phyloP scores from a whole-genome alignment of 768 basidiomycete genomes.

The Agrocybe pediades region DNA sequence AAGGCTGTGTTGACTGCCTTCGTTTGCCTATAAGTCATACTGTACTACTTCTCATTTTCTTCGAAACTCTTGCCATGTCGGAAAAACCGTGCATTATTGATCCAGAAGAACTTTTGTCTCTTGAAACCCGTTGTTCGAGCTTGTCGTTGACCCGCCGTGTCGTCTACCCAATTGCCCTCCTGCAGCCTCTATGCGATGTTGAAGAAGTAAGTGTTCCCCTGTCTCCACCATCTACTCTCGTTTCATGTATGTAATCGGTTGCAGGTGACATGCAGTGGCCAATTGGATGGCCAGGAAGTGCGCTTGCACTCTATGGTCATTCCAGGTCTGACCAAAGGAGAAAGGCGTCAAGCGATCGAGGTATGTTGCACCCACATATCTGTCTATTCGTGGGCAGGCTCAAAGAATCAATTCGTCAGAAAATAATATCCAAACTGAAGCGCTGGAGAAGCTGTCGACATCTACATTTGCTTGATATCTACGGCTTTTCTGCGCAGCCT shows the following conservation, averaged over 20 bases:
- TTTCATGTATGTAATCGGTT: neutral
- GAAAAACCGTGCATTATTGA: neutral
- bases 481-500: neutral
- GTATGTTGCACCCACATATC: neutral
- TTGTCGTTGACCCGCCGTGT: neutral
- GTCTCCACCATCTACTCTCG: neutral
- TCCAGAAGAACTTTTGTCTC: neutral
- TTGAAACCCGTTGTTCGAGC: neutral
- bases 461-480: neutral
- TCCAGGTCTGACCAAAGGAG: neutral
- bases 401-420: no score
- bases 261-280: neutral
- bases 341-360: neutral
- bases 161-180: neutral
- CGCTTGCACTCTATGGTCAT: neutral
- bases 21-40: neutral
- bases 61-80: neutral
- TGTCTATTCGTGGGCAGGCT: no score
- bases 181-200: neutral
- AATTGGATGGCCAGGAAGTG: neutral
- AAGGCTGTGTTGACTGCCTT: neutral
- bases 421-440: slow-evolving; percentile 1
- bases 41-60: neutral
- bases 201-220: neutral
- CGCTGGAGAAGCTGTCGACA: neutral